These are phyloP conservation scores for Dentipellis sp. DNA, from an alignment of 768 basidiomycete genomes.

Conservation along the genomic window DNA sequence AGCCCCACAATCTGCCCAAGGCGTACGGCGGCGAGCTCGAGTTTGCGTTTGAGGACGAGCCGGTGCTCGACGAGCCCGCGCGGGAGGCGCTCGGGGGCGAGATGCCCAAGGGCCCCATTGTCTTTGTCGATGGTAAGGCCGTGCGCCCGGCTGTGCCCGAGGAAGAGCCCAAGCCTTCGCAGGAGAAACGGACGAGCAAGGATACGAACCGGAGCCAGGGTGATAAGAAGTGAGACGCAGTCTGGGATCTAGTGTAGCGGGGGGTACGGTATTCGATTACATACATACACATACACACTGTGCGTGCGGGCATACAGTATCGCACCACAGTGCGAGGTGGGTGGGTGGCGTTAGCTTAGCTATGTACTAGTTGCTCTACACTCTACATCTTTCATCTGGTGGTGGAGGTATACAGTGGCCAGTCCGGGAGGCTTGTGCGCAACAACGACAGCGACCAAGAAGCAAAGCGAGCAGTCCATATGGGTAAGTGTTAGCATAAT, in stretches of 20 bases:
- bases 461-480: neutral
- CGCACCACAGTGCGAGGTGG: too few species aligned
- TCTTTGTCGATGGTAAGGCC: slow-evolving; percentile 38
- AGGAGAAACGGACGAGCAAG: too few species aligned
- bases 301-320: too few species aligned
- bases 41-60: slow-evolving; percentile 63
- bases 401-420: neutral
- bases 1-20: slow-evolving; percentile 45
- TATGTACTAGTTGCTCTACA: neutral
- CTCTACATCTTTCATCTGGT: too few species aligned
- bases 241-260: too few species aligned
- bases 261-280: too few species aligned
- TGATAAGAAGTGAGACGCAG: too few species aligned
- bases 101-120: slow-evolving; percentile 47
- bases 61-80: slow-evolving; percentile 49
- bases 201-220: too few species aligned
- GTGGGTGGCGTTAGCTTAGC: neutral
- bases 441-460: too few species aligned
- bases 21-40: slow-evolving; percentile 68
- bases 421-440: neutral
- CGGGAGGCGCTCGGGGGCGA: slow-evolving; percentile 32
- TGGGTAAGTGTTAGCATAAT: neutral
- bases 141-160: slow-evolving; percentile 10
- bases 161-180: neutral
- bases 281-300: too few species aligned